phyloP scores from a whole-genome alignment of 352 stramenopile species.

The Phytophthora foliorum region DNA sequence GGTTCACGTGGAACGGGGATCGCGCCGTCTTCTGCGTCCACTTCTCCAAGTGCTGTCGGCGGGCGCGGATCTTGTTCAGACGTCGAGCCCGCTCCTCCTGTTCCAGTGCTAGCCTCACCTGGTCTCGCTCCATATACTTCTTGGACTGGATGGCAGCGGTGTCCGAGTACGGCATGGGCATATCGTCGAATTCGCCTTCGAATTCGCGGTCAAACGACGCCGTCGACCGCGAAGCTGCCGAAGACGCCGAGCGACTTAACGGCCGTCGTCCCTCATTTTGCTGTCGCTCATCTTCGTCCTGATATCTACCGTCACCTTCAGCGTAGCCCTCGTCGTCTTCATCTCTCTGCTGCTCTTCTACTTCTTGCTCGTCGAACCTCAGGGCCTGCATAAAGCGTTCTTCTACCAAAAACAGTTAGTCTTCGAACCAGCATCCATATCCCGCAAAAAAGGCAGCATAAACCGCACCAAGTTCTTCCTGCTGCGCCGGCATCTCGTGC shows the following conservation, averaged over 20 bases:
- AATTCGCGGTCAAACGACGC: slow-evolving; percentile 39
- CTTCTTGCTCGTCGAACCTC: slow-evolving; percentile 41
- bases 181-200: slow-evolving; percentile 40
- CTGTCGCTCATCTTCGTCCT: slow-evolving; percentile 6
- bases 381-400: slow-evolving; percentile 50
- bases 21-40: slow-evolving; percentile 93
- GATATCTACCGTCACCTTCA: slow-evolving; percentile 14
- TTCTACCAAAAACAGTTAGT: slow-evolving; percentile 36
- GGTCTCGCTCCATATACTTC: slow-evolving; percentile 78
- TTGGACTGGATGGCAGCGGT: slow-evolving; percentile 85
- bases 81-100: slow-evolving; percentile 64
- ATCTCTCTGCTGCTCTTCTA: slow-evolving; percentile 39
- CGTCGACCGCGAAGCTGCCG: slow-evolving; percentile 24
- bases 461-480: slow-evolving; percentile 51
- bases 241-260: slow-evolving; percentile 38
- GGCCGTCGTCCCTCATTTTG: slow-evolving; percentile 4
- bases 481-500: slow-evolving; percentile 46
- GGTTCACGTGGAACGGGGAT: slow-evolving; percentile 94
- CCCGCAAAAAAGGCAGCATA: not conserved
- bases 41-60: slow-evolving; percentile 72
- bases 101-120: slow-evolving; percentile 70
- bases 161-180: slow-evolving; percentile 54
- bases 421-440: not conserved
- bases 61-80: slow-evolving; percentile 69
- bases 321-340: slow-evolving; percentile 26